These are phyloP conservation scores for Colletotrichum limetticola DNA, from an alignment of 2,329 filamentous ascomycete genomes.

Conservation along the genomic window DNA sequence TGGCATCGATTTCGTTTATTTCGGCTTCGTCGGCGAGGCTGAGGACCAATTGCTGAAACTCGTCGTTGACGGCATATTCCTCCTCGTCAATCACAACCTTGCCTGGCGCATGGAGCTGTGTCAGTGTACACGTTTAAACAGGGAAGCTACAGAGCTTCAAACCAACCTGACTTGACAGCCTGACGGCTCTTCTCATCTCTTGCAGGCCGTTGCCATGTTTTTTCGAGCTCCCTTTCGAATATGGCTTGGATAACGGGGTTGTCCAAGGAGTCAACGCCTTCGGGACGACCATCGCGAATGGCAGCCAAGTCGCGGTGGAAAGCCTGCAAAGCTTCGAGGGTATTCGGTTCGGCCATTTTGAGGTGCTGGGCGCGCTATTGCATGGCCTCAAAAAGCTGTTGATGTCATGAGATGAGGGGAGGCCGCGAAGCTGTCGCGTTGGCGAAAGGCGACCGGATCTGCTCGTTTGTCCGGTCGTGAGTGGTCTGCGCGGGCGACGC, in stretches of 20 bases:
- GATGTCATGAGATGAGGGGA: slow-evolving; percentile 28
- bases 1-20: slow-evolving; percentile 88
- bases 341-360: slow-evolving; percentile 78
- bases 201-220: slow-evolving; percentile 77
- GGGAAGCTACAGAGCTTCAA: slow-evolving; percentile 13
- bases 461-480: slow-evolving; percentile 5
- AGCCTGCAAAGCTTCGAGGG: slow-evolving; percentile 81
- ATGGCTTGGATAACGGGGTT: slow-evolving; percentile 76
- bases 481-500: slow-evolving; percentile 15
- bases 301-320: slow-evolving; percentile 88
- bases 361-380: slow-evolving; percentile 53
- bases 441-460: slow-evolving; percentile 16
- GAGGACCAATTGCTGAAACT: slow-evolving; percentile 85
- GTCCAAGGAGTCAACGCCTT: slow-evolving; percentile 73
- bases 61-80: slow-evolving; percentile 84
- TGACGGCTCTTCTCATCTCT: slow-evolving; percentile 82
- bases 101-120: slow-evolving; percentile 60
- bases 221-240: slow-evolving; percentile 78
- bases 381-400: slow-evolving; percentile 47
- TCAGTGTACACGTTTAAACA: slow-evolving; percentile 5
- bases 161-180: slow-evolving; percentile 73
- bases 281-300: slow-evolving; percentile 74
- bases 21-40: slow-evolving; percentile 89
- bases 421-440: slow-evolving; percentile 32
- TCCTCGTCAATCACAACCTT: slow-evolving; percentile 78